A percentile compares a stretch with the other conserved stretches of the same genome.
Evolutionary conservation across 2,329 filamentous ascomycete species (phyloP).

Genomic region (Geosmithia putterillii): DNA sequence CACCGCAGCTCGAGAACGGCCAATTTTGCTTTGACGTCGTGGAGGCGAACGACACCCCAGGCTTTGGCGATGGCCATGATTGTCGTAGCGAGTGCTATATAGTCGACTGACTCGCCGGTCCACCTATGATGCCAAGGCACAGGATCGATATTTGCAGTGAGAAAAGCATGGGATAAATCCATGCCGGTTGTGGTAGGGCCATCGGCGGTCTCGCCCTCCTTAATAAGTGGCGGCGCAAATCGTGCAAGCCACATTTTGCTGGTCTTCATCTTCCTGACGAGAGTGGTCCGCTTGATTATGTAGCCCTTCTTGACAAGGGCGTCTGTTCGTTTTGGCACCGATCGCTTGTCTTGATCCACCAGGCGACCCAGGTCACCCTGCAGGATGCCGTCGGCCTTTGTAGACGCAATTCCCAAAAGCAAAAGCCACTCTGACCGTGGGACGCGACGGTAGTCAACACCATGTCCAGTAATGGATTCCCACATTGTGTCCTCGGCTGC

Average conservation of each 20-base stretch:
- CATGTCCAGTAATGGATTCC: slow-evolving; percentile 47
- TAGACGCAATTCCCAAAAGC: slow-evolving; percentile 43
- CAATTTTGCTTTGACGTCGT: slow-evolving; percentile 45
- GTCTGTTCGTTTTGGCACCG: slow-evolving; percentile 49
- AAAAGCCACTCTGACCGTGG: slow-evolving; percentile 47
- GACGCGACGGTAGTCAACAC: slow-evolving; percentile 43
- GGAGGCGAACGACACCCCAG: slow-evolving; percentile 45
- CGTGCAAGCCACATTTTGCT: slow-evolving; percentile 49
- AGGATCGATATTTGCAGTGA: slow-evolving; percentile 34
- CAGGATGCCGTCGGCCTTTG: slow-evolving; percentile 40
- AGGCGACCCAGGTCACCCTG: slow-evolving; percentile 47
- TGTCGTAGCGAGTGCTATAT: slow-evolving; percentile 41
- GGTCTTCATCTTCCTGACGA: slow-evolving; percentile 46
- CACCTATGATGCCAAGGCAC: slow-evolving; percentile 44
- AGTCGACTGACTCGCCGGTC: slow-evolving; percentile 47
- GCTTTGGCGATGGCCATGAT: slow-evolving; percentile 44
- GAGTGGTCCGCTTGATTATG: slow-evolving; percentile 46
- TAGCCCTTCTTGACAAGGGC: slow-evolving; percentile 47
- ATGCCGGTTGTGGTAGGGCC: background rate
- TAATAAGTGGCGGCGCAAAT: slow-evolving; percentile 32
- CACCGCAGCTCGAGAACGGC: slow-evolving; percentile 40
- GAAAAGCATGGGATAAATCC: slow-evolving; percentile 12
- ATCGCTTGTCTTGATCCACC: slow-evolving; percentile 50
- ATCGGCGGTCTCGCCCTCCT: background rate
- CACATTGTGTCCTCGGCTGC: slow-evolving; percentile 45